A percentile compares a stretch with the other conserved stretches of the same genome.
These are phyloP conservation scores for Rickenella mellea DNA, from an alignment of 768 basidiomycete genomes.

Conservation along the genomic window DNA sequence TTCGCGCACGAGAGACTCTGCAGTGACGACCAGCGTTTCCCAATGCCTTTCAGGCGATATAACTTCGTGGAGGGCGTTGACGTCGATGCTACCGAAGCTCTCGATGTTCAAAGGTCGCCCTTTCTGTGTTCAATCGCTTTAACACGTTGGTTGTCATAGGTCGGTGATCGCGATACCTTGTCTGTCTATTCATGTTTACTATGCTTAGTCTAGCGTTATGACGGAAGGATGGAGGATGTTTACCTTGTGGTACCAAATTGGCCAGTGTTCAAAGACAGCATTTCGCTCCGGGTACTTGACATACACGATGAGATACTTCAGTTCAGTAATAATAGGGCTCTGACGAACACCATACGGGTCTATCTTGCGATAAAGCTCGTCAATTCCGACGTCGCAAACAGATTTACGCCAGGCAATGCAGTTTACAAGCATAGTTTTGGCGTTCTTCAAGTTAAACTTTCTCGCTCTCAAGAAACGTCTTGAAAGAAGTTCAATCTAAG, in stretches of 20 bases:
- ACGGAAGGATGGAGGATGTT: conserved; percentile 9
- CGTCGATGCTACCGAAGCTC: conserved; percentile 48
- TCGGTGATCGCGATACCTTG: conserved; percentile 40
- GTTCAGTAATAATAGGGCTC: background rate
- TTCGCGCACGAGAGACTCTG: conserved; percentile 55
- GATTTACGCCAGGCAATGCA: conserved; percentile 63
- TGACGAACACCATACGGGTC: conserved; percentile 63
- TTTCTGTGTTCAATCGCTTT: conserved; percentile 34
- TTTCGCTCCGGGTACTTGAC: conserved; percentile 60
- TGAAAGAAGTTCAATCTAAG: background rate
- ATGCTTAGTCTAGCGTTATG: background rate
- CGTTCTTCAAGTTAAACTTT: conserved; percentile 45
- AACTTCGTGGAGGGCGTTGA: conserved; percentile 44
- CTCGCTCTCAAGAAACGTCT: conserved; percentile 76
- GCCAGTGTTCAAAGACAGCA: conserved; percentile 66
- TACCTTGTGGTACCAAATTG: conserved; percentile 72
- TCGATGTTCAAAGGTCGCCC: conserved; percentile 69
- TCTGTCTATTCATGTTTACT: conserved; percentile 40
- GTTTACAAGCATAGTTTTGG: conserved; percentile 57
- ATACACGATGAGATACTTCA: background rate
- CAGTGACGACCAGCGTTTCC: conserved; percentile 54
- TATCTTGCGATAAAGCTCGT: conserved; percentile 47
- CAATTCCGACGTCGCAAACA: conserved; percentile 55
- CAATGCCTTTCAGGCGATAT: conserved; percentile 54
- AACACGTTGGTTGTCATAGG: no score